A percentile compares a stretch with the other conserved stretches of the same genome.
Evolutionary conservation across 352 stramenopile species (phyloP).

Genomic region (Pythium folliculosum): DNA sequence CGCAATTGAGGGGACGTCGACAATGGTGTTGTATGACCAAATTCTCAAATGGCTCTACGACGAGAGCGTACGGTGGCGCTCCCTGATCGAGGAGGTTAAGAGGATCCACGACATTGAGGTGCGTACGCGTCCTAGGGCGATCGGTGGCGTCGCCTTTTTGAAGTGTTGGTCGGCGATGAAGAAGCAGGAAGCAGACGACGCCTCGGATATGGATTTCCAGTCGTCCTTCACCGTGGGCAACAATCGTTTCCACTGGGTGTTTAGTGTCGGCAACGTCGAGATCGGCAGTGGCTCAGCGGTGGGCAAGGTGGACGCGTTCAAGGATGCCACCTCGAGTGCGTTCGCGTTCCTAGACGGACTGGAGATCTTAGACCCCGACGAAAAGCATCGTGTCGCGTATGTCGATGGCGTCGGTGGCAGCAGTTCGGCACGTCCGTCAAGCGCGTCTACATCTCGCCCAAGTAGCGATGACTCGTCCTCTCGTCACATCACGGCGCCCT

Average conservation of each 20-base stretch:
- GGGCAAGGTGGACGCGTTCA: conserved; percentile 53
- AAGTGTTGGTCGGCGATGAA: conserved; percentile 63
- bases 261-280: conserved; percentile 63
- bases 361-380: conserved; percentile 18
- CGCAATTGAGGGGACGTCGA: conserved; percentile 41
- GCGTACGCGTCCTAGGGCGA: conserved; percentile 25
- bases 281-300: conserved; percentile 67
- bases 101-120: conserved; percentile 23
- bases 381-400: conserved; percentile 12
- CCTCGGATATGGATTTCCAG: conserved; percentile 45
- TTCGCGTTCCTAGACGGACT: conserved; percentile 44
- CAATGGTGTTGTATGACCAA: conserved; percentile 42
- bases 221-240: conserved; percentile 50
- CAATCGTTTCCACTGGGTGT: conserved; percentile 61
- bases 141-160: conserved; percentile 46
- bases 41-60: conserved; percentile 50
- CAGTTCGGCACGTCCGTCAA: not conserved
- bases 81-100: conserved; percentile 45
- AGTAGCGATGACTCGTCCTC: not conserved
- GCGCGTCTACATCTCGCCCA: not conserved
- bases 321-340: conserved; percentile 41
- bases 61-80: conserved; percentile 48
- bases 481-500: not conserved
- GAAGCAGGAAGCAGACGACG: conserved; percentile 9
- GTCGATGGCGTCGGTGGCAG: not conserved